phyloP scores from a whole-genome alignment of 2,329 filamentous ascomycete genomes.

The Alternaria tenuissima region DNA sequence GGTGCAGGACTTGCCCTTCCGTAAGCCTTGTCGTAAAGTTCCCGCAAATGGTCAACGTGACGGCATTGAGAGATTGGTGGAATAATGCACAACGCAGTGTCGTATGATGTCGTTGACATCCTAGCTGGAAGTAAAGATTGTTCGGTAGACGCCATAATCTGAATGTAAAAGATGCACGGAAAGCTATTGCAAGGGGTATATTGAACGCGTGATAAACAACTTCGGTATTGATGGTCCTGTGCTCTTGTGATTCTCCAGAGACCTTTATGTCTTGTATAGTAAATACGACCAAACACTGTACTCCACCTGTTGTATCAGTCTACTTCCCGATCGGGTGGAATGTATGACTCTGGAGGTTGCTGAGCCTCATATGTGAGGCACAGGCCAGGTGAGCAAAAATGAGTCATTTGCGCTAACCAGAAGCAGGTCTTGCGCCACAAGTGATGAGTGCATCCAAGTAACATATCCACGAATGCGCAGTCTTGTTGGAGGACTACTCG shows the following conservation, averaged over 20 bases:
- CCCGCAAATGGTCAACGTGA: conserved; percentile 63
- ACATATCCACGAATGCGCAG: not conserved
- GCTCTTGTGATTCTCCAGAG: conserved; percentile 13
- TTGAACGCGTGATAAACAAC: conserved; percentile 7
- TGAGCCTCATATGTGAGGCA: conserved; percentile 8
- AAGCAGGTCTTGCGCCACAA: conserved; percentile 24
- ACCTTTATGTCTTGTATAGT: conserved; percentile 9
- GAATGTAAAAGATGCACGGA: not conserved
- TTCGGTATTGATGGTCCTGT: not conserved
- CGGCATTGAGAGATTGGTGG: conserved; percentile 61
- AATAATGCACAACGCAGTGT: conserved; percentile 69
- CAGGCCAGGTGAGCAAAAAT: conserved; percentile 29
- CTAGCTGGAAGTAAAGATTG: conserved; percentile 2
- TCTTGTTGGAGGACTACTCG: not conserved
- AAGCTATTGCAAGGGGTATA: conserved; percentile 18
- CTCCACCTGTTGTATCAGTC: not conserved
- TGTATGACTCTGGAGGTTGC: conserved; percentile 27
- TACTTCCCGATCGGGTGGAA: conserved; percentile 10
- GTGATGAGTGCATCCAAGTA: not conserved
- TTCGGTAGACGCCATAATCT: conserved; percentile 29
- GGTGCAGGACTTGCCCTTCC: conserved; percentile 43
- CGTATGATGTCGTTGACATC: conserved; percentile 54
- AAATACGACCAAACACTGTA: not conserved
- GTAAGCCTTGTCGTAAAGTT: conserved; percentile 69
- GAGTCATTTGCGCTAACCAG: conserved; percentile 37